Evolutionary conservation across 768 basidiomycete genomes (phyloP), one percentile per base, ranked within the genome.

Genomic region (Mycena vulgaris): DNA sequence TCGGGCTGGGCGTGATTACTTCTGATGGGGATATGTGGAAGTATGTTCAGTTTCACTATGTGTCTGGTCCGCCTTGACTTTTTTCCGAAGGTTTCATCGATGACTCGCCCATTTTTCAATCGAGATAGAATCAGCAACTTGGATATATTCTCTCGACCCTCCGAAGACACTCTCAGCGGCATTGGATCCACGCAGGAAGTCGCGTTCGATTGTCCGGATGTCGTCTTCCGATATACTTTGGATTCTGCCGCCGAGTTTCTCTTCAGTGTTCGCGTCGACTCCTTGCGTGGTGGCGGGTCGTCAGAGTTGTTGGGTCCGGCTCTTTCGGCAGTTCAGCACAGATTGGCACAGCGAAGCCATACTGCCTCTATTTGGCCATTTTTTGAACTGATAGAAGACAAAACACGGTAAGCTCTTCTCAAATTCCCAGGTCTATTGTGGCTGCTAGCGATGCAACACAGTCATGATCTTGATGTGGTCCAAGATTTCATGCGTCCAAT

Each of bases 41-140:
- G 57, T 58, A 33, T 37, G 57, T 16, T 13, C 27, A 23, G 5
- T 25, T 8, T 47, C 23, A 23, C 13, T 25, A 9, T 47, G 21
- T 5, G 13, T n/a, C 14, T 16, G 9, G 7, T 39, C 39, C 13
- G 17, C 39, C 14, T 39, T 16, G 39, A 39, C 39, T 39, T 3
- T n/a, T 47, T 4, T 47, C 23, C 21, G 23, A 42, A 59, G 57
- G 48, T 60, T 67, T 45, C 66, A 67, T 27, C 58, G n/a, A 51
- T 60, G 66, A 67, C 49, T 4, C 57, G 66, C 9, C 66, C 66
- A 6, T 67, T 67, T 35, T 67, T 67, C 57, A 67, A 14, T 40
- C 51, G 49, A 17, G 62, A 63, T 23, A 21, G 51, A 19, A 42
- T 39, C 39, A 39, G 37, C 21, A 31, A 63, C 27, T 40, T 63